These are phyloP conservation scores for Chenopodium formosanum DNA, from an alignment of 148 eudicot species.

Conservation along the genomic window DNA sequence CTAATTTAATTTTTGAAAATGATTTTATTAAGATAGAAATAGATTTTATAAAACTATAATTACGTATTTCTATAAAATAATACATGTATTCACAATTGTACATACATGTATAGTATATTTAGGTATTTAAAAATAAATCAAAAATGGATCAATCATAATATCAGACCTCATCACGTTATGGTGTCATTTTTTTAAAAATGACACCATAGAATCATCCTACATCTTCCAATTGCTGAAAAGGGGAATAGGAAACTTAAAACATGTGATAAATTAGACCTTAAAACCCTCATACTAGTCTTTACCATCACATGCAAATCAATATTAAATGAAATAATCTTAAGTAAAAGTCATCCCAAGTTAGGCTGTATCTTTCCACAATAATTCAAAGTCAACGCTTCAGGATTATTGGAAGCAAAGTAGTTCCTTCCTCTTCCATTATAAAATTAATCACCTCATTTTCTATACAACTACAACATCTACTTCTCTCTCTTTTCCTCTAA, in stretches of 20 bases:
- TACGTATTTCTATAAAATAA: too few relatives aligned
- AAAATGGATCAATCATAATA: too few relatives aligned
- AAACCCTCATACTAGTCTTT: neutral
- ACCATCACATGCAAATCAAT: neutral
- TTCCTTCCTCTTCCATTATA: neutral
- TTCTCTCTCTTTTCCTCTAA: neutral
- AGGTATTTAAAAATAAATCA: too few relatives aligned
- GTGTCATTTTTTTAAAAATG: too few relatives aligned
- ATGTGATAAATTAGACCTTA: neutral
- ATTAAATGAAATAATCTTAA: neutral
- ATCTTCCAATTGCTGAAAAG: neutral
- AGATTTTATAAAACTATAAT: too few relatives aligned
- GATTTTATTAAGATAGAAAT: too few relatives aligned
- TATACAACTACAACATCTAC: constrained; percentile 1
- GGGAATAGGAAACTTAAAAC: neutral
- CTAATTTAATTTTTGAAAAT: too few relatives aligned
- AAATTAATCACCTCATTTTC: neutral
- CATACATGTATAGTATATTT: too few relatives aligned
- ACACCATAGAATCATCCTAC: too few relatives aligned
- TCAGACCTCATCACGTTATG: too few relatives aligned
- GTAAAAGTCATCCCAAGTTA: constrained; percentile 6
- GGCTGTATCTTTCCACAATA: constrained; percentile 1
- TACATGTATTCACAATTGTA: too few relatives aligned
- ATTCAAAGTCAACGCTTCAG: constrained; percentile 14
- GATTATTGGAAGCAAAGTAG: constrained; percentile 19